These are phyloP conservation scores for Backusella mclennaniae DNA, from an alignment of 192 early-diverging fungal genomes.

Conservation along the genomic window DNA sequence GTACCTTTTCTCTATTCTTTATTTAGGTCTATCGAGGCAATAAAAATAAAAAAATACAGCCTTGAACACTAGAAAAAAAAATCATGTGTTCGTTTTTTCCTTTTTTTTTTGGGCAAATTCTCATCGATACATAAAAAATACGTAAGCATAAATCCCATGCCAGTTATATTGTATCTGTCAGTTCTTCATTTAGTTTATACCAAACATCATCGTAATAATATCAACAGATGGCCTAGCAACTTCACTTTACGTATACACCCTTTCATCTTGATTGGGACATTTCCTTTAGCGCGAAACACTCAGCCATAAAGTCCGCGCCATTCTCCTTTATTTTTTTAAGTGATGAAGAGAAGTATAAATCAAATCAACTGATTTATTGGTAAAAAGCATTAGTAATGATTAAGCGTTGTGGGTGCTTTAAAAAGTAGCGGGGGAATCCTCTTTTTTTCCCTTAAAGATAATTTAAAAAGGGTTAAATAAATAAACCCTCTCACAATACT, in stretches of 20 bases:
- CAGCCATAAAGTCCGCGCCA: not conserved
- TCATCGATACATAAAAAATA: not conserved
- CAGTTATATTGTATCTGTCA: not conserved
- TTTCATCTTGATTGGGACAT: not conserved
- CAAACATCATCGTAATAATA: not conserved
- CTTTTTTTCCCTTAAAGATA: not conserved
- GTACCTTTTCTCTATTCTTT: not conserved
- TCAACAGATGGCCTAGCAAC: not conserved
- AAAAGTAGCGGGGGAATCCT: not conserved
- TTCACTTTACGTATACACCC: not conserved
- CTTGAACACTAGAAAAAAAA: not conserved
- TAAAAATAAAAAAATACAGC: not conserved
- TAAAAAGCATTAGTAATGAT: not conserved
- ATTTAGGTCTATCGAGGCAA: not conserved
- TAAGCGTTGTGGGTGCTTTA: not conserved
- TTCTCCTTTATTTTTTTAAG: not conserved
- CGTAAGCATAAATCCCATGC: conserved; percentile 2
- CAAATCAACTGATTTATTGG: not conserved
- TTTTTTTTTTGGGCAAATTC: not conserved
- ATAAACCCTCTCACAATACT: not conserved
- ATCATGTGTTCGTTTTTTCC: not conserved
- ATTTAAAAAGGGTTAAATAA: not conserved
- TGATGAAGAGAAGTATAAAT: not conserved
- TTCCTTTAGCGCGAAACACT: not conserved
- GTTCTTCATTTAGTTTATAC: not conserved